These are phyloP conservation scores for Paraglomus brasilianum DNA, from an alignment of 192 early-diverging fungal genomes.

Conservation along the genomic window DNA sequence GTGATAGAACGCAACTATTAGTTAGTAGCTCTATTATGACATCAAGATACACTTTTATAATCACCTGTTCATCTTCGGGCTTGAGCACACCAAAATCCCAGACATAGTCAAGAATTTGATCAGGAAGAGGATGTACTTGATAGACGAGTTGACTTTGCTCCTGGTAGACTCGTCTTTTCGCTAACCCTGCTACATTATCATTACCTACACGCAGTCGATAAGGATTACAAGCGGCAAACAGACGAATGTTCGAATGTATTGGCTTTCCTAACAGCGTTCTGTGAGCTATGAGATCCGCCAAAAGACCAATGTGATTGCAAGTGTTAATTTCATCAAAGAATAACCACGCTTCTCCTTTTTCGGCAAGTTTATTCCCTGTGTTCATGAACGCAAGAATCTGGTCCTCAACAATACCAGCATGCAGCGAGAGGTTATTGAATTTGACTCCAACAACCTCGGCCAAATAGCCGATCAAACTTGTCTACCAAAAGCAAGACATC, in stretches of 20 bases:
- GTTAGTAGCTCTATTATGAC: no score
- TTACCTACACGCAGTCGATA: conserved; percentile 16
- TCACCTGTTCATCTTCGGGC: conserved; percentile 2
- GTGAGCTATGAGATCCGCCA: conserved; percentile 27
- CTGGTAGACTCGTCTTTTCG: not conserved
- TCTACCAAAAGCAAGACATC: conserved; percentile 6
- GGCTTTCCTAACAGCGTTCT: not conserved
- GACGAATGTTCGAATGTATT: conserved; percentile 28
- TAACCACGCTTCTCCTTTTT: conserved; percentile 5
- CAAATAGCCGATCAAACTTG: conserved; percentile 26
- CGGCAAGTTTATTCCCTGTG: not conserved
- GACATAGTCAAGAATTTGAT: conserved; percentile 26
- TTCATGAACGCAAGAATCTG: conserved; percentile 18
- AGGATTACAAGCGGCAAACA: conserved; percentile 32
- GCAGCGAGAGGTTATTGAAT: not conserved
- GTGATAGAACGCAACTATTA: no score
- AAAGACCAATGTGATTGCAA: conserved; percentile 23
- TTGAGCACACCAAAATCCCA: conserved; percentile 30
- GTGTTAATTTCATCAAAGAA: conserved; percentile 33
- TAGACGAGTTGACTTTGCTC: conserved; percentile 28
- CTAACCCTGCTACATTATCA: not conserved
- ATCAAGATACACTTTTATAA: not conserved
- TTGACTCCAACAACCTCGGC: conserved; percentile 12
- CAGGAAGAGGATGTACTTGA: conserved; percentile 28
- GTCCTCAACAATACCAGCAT: conserved; percentile 24